Conservation (phyloP, 2,329 filamentous ascomycete species). For the Colletotrichum eremochloae region DNA sequence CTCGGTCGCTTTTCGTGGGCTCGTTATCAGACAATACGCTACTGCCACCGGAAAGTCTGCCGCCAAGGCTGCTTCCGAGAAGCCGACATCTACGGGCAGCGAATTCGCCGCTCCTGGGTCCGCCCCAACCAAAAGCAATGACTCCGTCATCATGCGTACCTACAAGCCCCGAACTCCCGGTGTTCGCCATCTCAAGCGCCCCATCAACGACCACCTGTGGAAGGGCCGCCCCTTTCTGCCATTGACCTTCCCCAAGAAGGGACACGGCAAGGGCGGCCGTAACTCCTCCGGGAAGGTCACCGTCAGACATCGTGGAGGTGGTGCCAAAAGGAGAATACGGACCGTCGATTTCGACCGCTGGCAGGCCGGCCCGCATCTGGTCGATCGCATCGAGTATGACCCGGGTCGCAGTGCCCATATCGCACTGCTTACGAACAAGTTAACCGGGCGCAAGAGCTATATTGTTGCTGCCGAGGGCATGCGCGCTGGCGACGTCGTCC, state of each 20-base stretch:
- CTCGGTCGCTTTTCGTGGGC: constrained; percentile 23
- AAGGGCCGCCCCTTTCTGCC: constrained; percentile 87
- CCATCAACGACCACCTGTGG: constrained; percentile 97
- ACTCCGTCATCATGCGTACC: constrained; percentile 74
- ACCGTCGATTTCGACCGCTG: constrained; percentile 89
- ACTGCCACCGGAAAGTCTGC: constrained; percentile 29
- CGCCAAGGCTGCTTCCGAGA: constrained; percentile 32
- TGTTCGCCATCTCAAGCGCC: constrained; percentile 89
- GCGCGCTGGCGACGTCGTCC: constrained; percentile 89
- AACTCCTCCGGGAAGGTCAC: constrained; percentile 90
- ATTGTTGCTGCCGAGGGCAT: constrained; percentile 96
- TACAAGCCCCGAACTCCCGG: constrained; percentile 96
- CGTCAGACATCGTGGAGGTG: constrained; percentile 92
- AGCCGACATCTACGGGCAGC: constrained; percentile 42
- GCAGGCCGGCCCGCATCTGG: constrained; percentile 83
- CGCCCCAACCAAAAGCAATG: constrained; percentile 45
- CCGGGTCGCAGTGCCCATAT: constrained; percentile 94
- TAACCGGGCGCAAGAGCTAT: constrained; percentile 84
- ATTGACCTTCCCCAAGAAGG: constrained; percentile 92
- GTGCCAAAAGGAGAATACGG: constrained; percentile 90
- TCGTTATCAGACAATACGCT: constrained; percentile 31
- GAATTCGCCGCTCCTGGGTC: constrained; percentile 38
- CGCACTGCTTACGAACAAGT: constrained; percentile 82
- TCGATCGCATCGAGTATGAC: constrained; percentile 97
- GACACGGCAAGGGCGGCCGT: constrained; percentile 90